Evolutionary conservation across 805 yeast species (phyloP).

Genomic region (Saturnispora besseyi): DNA sequence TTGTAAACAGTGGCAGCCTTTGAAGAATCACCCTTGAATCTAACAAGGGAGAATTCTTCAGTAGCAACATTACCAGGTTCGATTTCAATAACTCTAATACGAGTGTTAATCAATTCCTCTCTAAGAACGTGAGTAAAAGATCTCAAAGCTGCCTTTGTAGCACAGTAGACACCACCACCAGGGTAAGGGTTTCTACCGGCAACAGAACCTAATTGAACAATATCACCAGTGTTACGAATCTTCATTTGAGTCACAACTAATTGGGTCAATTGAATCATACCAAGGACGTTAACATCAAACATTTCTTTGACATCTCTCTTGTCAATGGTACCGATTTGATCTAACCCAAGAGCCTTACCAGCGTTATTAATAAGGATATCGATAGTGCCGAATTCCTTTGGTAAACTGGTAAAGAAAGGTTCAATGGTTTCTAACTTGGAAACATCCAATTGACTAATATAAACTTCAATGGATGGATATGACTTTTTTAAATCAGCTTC

Average conservation of each 20-base stretch:
- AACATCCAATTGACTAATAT: constrained; percentile 31
- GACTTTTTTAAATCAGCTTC: constrained; percentile 28
- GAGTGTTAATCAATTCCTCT: constrained; percentile 43
- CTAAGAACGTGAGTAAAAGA: constrained; percentile 61
- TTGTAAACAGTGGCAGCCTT: constrained; percentile 58
- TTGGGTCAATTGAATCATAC: constrained; percentile 78
- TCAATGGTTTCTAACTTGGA: constrained; percentile 37
- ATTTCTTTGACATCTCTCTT: constrained; percentile 60
- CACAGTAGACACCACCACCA: constrained; percentile 71
- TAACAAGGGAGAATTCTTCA: constrained; percentile 52
- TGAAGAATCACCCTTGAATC: constrained; percentile 53
- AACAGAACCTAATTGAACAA: constrained; percentile 66
- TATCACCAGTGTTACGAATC: constrained; percentile 60
- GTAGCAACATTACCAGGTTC: constrained; percentile 79
- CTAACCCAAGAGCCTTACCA: constrained; percentile 75
- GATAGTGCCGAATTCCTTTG: constrained; percentile 43
- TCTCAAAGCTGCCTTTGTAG: constrained; percentile 63
- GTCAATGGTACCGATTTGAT: constrained; percentile 59
- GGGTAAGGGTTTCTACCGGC: constrained; percentile 78
- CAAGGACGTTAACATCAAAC: constrained; percentile 83
- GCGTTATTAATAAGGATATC: constrained; percentile 68
- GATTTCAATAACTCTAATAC: constrained; percentile 60
- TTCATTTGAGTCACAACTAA: constrained; percentile 64
- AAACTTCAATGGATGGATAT: constrained; percentile 30
- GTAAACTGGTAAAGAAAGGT: constrained; percentile 35